Evolutionary conservation across 805 yeast species (phyloP), one percentile per base, ranked within the genome.

Genomic region (Wickerhamomyces ciferrii): DNA sequence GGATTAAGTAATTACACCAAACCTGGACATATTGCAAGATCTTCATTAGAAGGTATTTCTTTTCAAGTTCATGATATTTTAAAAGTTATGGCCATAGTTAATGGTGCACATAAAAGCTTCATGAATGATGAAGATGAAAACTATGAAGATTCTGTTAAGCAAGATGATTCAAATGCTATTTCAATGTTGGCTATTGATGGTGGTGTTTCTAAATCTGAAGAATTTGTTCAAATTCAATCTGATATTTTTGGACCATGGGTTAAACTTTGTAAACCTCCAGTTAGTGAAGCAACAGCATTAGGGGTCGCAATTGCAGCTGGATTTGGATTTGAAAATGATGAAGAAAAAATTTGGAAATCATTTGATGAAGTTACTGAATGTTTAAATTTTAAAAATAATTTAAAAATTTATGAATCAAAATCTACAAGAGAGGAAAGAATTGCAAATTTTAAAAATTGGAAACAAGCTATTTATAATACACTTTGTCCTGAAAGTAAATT

Each of bases 251-350:
- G 97, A 3, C 92, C 94, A 1, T 81, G 90, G 67, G 87, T 84
- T 35, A 80, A 83, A 24, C 91, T 91, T 39, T 77, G 79, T 55
- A 75, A 97, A 57, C 90, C 97, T 2, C 76, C 80, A 29, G 86
- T 84, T 63, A 72, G 88, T 32, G 98, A 91, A 67, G 89, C 96
- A 62, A 91, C 97, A 5, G 97, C 97, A 0, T 75, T 91, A 51
- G 98, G 98, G 24, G 96, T 96, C 8, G 97, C 97, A 5, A 86
- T 92, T 54, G 97, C 97, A 25, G 96, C 98, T 3, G 96, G 97
- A 13, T 70, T 90, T 58, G 80, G 72, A 7, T 57, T 59, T 44
- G 58, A 67, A 46, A 69, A 78, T 15, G 69, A 80, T 14, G 66
- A 71, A 21, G 79, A 81, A 19, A 76, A 87, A 47, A 65, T 89